Base-by-base conservation (phyloP, 1,139 yeast genomes). In the Yamadazyma blattariae region DNA sequence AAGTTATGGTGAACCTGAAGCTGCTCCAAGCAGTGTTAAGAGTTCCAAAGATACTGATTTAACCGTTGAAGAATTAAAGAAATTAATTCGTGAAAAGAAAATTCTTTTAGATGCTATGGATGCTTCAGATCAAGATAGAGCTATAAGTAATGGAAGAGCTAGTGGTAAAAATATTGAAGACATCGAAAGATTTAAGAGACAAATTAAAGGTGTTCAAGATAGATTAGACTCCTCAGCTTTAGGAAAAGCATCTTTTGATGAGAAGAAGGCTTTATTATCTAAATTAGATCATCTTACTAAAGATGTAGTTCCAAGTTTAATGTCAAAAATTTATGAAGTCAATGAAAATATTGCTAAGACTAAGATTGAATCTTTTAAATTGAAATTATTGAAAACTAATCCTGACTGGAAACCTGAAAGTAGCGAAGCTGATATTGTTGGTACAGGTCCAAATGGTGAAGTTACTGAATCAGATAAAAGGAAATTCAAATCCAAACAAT, bases 371-470 rank as follows among this genome's bases (percentile, higher is more conserved):
- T 50, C 83, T 16, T 78, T 75, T 51, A 77, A 82, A 47, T 56
- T 67, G 27, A 61, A 70, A 37, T 62, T 82, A 44, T 71, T 67
- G 36, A 73, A 75, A 45, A 77, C 77, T 41, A 74, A 86, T 50
- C 97, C 97, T 11, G 51, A 50, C 25, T 70, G 76, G 76, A 52
- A 51, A 29, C 71, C 74, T 1, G 59, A 57, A 22, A 59, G 71
- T n/a, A 75, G 77, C 13, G 74, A 79, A 25, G 67, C 77, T 2
- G 57, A 53, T 16, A 72, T 88, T 34, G 68, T 71, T 17, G 97
- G 96, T 2, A 78, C 94, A 11, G 97, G 96, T 1, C 82, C 89
- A 25, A 78, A 82, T 50, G 97, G 96, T 12, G 78, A 79, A 44
- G 74, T 88, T 8, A 87, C 96, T 4, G 96, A 87, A 25, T 63